Evolutionary conservation across 148 eudicot species (phyloP).

Genomic region (Pouteria glomerata): DNA sequence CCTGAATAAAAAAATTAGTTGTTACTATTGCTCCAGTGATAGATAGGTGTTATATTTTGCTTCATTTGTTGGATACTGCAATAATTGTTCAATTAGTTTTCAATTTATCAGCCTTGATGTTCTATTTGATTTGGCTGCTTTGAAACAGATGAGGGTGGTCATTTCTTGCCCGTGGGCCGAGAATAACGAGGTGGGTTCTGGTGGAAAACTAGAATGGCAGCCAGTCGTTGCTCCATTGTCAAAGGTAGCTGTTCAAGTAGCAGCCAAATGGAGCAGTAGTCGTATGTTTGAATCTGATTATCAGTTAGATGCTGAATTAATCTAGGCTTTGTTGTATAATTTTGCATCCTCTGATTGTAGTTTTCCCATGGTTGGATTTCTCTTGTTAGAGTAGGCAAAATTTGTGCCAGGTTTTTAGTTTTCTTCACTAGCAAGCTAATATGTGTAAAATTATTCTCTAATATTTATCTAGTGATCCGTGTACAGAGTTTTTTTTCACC

Average conservation of each 20-base stretch:
- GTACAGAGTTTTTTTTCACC: slow-evolving; percentile 5
- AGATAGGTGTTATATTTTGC: not conserved
- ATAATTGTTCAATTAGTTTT: not conserved
- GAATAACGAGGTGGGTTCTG: slow-evolving; percentile 11
- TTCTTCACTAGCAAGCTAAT: not conserved
- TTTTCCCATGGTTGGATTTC: not conserved
- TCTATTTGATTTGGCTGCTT: too few relatives aligned
- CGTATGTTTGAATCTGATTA: not conserved
- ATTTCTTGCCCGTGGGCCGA: slow-evolving; percentile 33
- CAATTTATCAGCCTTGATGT: not conserved
- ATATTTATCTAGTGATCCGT: not conserved
- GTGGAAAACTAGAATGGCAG: not conserved
- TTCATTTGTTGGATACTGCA: not conserved
- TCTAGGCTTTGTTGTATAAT: slow-evolving; percentile 15
- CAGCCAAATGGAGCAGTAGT: not conserved
- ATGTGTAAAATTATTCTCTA: slow-evolving; percentile 6
- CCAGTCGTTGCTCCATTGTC: too few relatives aligned
- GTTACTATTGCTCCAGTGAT: not conserved
- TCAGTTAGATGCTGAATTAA: not conserved
- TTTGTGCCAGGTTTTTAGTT: slow-evolving; percentile 6
- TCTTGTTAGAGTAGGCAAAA: slow-evolving; percentile 6
- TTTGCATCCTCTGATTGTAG: not conserved
- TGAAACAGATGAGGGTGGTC: slow-evolving; percentile 22
- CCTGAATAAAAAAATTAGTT: not conserved
- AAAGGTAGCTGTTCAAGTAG: not conserved